Percentiles rank a stretch among this genome's conserved stretches.
These are phyloP conservation scores for Thalassiosira livingstoniorum DNA, from an alignment of 352 stramenopile genomes.

Conservation along the genomic window DNA sequence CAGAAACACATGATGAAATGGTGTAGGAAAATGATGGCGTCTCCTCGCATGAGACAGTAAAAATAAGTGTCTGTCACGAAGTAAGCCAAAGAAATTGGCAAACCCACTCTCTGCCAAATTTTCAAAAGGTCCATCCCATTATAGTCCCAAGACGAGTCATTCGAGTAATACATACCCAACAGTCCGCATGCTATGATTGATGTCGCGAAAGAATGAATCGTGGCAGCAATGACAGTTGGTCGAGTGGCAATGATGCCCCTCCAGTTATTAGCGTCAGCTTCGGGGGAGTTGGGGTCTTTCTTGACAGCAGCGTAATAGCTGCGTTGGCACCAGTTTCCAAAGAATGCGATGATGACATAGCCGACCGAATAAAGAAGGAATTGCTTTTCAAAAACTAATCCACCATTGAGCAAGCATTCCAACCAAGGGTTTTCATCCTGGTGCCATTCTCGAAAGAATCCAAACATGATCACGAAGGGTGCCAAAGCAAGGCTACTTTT, in stretches of 20 bases:
- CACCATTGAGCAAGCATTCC: slow-evolving; percentile 36
- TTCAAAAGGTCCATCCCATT: slow-evolving; percentile 34
- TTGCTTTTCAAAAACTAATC: slow-evolving; percentile 40
- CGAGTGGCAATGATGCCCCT: slow-evolving; percentile 41
- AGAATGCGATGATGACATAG: slow-evolving; percentile 25
- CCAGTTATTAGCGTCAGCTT: slow-evolving; percentile 32
- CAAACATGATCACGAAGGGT: background rate
- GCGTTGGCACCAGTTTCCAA: slow-evolving; percentile 27
- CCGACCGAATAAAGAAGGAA: slow-evolving; percentile 27
- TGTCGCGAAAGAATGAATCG: slow-evolving; percentile 43
- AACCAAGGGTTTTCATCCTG: slow-evolving; percentile 42
- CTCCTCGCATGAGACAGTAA: slow-evolving; percentile 47
- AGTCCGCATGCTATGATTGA: slow-evolving; percentile 33
- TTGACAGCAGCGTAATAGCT: slow-evolving; percentile 23
- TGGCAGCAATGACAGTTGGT: slow-evolving; percentile 51
- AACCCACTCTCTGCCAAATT: slow-evolving; percentile 47
- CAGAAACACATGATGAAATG: slow-evolving; percentile 58
- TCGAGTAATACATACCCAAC: slow-evolving; percentile 18
- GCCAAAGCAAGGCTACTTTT: too few relatives aligned
- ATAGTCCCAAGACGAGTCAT: slow-evolving; percentile 13
- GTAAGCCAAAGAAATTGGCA: slow-evolving; percentile 54
- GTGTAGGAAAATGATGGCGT: slow-evolving; percentile 54
- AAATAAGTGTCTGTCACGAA: slow-evolving; percentile 43
- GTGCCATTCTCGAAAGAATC: slow-evolving; percentile 21
- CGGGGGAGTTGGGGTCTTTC: slow-evolving; percentile 10